phyloP scores from a whole-genome alignment of 2,329 filamentous ascomycete genomes.

The Mycosphaerelloides madeirae region DNA sequence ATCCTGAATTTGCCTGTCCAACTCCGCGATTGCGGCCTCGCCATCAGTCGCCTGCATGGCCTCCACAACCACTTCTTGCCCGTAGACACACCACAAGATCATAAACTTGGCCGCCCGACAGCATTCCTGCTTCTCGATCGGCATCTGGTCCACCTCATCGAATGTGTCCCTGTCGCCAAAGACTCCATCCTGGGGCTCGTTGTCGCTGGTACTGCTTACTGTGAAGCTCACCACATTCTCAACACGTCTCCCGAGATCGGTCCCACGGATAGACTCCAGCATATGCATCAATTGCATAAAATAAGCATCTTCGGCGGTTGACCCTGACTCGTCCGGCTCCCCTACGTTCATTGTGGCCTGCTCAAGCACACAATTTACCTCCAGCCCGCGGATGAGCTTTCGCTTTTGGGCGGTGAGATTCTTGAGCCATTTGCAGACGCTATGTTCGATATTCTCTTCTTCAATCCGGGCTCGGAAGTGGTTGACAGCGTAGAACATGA shows the following conservation, averaged over 20 bases:
- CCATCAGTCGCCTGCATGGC: conserved; percentile 11
- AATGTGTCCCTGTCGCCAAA: conserved; percentile 1
- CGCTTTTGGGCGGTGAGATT: conserved; percentile 7
- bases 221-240: conserved; percentile 12
- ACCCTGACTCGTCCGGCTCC: not conserved
- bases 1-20: conserved; percentile 7
- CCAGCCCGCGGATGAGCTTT: conserved; percentile 10
- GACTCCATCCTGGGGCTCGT: not conserved
- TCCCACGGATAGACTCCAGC: conserved; percentile 7
- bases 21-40: conserved; percentile 1
- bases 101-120: conserved; percentile 17
- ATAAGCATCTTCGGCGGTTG: conserved; percentile 3
- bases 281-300: conserved; percentile 12
- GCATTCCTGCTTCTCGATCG: conserved; percentile 10
- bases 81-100: conserved; percentile 14
- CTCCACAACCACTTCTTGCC: conserved; percentile 9
- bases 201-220: conserved; percentile 2
- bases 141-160: conserved; percentile 14
- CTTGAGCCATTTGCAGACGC: conserved; percentile 13
- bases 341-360: not conserved
- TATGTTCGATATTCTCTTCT: conserved; percentile 10
- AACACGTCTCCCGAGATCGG: conserved; percentile 1
- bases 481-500: conserved; percentile 23
- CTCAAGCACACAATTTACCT: conserved; percentile 12
- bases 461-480: conserved; percentile 12